Conservation (phyloP, 768 basidiomycete species). For the Rhodotorula babjevae region DNA sequence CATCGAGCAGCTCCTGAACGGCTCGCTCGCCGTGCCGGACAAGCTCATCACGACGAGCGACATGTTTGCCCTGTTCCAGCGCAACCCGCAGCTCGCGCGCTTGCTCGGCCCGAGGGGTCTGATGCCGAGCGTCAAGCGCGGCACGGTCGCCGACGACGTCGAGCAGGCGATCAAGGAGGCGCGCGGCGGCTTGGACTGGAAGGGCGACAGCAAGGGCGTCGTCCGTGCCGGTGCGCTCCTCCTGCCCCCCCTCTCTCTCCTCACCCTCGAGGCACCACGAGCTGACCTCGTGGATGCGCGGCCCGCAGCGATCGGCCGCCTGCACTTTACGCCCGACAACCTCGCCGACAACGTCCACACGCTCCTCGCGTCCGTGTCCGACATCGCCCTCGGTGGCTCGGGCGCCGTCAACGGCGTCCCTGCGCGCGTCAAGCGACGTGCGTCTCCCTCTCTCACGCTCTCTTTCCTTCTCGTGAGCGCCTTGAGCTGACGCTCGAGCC, state of each 20-base stretch:
- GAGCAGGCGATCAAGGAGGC: slow-evolving; percentile 72
- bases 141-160: slow-evolving; percentile 88
- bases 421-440: slow-evolving; percentile 58
- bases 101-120: slow-evolving; percentile 79
- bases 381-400: slow-evolving; percentile 48
- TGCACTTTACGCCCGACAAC: slow-evolving; percentile 69
- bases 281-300: neutral
- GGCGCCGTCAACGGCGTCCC: slow-evolving; percentile 56
- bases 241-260: neutral
- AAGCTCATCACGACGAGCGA: slow-evolving; percentile 77
- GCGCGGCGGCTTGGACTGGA: slow-evolving; percentile 84
- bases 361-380: slow-evolving; percentile 54
- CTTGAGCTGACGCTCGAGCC: neutral
- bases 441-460: slow-evolving; percentile 42
- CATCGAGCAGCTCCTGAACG: slow-evolving; percentile 61
- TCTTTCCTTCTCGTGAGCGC: neutral
- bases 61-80: slow-evolving; percentile 71
- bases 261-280: neutral
- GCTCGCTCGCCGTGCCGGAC: slow-evolving; percentile 65
- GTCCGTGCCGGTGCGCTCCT: slow-evolving; percentile 66
- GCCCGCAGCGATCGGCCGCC: slow-evolving; percentile 49
- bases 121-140: slow-evolving; percentile 91
- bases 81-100: slow-evolving; percentile 62
- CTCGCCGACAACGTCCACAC: slow-evolving; percentile 72
- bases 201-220: slow-evolving; percentile 77